Evolutionary conservation across 176 grass and related monocot genomes (phyloP).

Genomic region (Cenchrus americanus): DNA sequence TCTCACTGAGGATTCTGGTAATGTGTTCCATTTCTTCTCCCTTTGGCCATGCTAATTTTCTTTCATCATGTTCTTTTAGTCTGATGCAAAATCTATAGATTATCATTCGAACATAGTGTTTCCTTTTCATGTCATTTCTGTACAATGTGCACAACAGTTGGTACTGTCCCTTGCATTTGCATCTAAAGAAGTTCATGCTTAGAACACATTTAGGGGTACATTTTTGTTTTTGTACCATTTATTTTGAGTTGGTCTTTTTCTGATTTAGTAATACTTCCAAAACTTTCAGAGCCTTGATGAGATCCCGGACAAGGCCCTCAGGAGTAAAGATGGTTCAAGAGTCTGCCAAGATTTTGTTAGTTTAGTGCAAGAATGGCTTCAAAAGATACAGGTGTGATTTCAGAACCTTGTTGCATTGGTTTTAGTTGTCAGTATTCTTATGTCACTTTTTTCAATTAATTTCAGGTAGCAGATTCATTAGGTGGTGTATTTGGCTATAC

Average conservation of each 20-base stretch:
- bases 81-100: conserved; percentile 1
- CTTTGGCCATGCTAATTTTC: neutral
- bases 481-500: conserved; percentile 75
- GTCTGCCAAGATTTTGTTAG: conserved; percentile 77
- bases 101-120: conserved; percentile 1
- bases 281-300: conserved; percentile 74
- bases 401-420: conserved; percentile 13
- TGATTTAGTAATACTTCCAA: conserved; percentile 32
- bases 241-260: neutral
- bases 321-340: conserved; percentile 67
- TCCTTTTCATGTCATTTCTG: conserved; percentile 4
- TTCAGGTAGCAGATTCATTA: conserved; percentile 66
- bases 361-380: conserved; percentile 76
- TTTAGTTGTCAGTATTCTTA: conserved; percentile 34
- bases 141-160: conserved; percentile 7
- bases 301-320: conserved; percentile 68
- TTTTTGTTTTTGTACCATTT: neutral
- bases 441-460: conserved; percentile 32
- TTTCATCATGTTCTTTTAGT: neutral
- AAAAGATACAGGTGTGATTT: conserved; percentile 75
- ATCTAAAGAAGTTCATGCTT: conserved; percentile 3
- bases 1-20: conserved; percentile 13
- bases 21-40: neutral
- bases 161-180: conserved; percentile 6
- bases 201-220: conserved; percentile 12